Evolutionary conservation across 176 grass and related monocot genomes (phyloP), one percentile per base, ranked within the genome.

Genomic region (Miscanthus lutarioriparius): DNA sequence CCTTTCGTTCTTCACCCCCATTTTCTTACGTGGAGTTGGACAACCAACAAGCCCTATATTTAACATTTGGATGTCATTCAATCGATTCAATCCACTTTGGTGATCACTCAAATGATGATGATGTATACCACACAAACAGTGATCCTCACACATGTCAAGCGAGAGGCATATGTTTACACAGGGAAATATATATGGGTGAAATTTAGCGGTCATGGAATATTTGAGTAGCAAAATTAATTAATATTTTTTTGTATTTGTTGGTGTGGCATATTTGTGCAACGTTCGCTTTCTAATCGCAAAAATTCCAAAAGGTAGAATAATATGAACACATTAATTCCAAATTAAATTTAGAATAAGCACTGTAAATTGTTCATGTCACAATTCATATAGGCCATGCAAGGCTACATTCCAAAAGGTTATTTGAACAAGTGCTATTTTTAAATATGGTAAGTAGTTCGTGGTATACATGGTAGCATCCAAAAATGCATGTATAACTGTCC

Each of bases 21-120:
- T 87, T 87, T 80, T 84, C 77, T 80, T 73, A 35, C 37, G 22
- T 59, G 65, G 80, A 84, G 84, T 72, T 86, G 70, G 80, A 78
- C 74, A 86, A 70, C 61, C 79, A 92, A 72, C 35, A 47, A 45
- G 41, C 67, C 75, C 11, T 45, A 75, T 80, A 79, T 51, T 53
- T 80, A 81, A 83, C 75, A 86, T 74, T 90, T 62, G 48, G 66
- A 61, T 14, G 69, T 4, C 67, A 75, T 49, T 19, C 37, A 72
- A 33, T 80, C 41, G 56, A 80, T 38, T 19, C 54, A 78, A 56
- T 85, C 70, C 56, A 56, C 67, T 76, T 84, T 70, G 54, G 48
- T 49, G 70, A 38, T 33, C 48, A 53, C 51, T 26, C 75, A 66
- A 85, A 41, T 63, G 64, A 64, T 45, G 56, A 84, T 75, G 70